Evolutionary conservation across 352 stramenopile species (phyloP), one percentile per base, ranked within the genome.

Genomic region (Phytopythium ostracodes): DNA sequence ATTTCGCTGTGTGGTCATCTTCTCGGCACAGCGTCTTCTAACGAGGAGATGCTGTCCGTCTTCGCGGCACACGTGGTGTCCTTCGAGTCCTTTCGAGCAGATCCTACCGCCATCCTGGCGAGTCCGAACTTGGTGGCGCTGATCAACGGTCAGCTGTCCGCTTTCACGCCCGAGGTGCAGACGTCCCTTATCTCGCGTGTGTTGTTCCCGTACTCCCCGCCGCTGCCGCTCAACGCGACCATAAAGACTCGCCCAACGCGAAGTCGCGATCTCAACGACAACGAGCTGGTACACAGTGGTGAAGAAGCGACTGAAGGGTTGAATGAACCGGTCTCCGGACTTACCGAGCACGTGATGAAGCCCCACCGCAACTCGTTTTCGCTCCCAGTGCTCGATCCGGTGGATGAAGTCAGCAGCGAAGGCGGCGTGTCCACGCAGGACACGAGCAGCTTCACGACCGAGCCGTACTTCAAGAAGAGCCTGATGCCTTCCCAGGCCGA

Each of bases 1-100:
- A 85, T 92, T 73, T 94, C 85, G 1, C 74, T 94, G 2, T 94
- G 85, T 43, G 82, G 85, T 0, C 67, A 92, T 44, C 64, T 92
- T 15, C 56, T 94, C 15, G 64, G 63, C 7, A 47, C 79, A 10
- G 70, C 67, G 0, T 65, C 78, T 49, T 76, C 76, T 0, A 56
- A 76, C 22, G 73, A 88, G 27, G 70, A 88, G 33, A 66, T 71
- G 5, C 68, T 81, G 38, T 68, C 66, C 3, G 80, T 92, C 50
- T 92, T 94, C 56, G 72, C 67, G 0, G 65, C 87, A n/a, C 75
- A 92, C 61, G 74, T 88, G 52, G 71, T 94, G 55, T 76, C 78
- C 10, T 87, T 77, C 54, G 83, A 92, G 29, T 61, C 64, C 4
- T 94, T 94, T 63, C 72, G 73, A 11, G 72, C 66, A 5, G 72